Base-by-base conservation (phyloP, 768 basidiomycete species). In the Boletales sp. region DNA sequence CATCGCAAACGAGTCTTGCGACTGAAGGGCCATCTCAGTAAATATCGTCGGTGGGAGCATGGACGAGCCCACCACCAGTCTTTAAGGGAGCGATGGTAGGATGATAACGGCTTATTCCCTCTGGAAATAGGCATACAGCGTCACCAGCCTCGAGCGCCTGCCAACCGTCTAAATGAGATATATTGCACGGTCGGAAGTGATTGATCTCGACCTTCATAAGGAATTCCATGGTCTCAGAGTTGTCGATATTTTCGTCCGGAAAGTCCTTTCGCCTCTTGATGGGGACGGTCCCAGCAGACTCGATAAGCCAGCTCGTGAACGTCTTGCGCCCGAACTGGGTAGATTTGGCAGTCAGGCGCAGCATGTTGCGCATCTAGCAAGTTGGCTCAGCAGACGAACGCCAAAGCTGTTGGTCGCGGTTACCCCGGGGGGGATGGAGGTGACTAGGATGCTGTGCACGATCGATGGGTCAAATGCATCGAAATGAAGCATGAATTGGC, bases 291-390 rank as follows among this genome's bases (percentile, higher is more conserved):
- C 92, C 93, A 10, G 87, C 87, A 15, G 84, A 83, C 65, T 93
- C 90, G 43, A 94, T 90, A 17, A 94, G 76, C 91, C 92, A 93
- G 54, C 86, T 89, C 8, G 87, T 90, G 66, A 94, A 90, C 3
- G 90, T 94, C 55, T 66, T 79, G 38, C 77, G 83, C 3, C 90
- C 88, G 59, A 94, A 94, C 57, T 87, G 86, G 0, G 91, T 90
- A 36, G 89, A 79, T 63, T 94, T 94, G 11, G 92, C 92, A 0
- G 92, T 94, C 37, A 94, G 70, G 12, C 91, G 83, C 6, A 94
- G 68, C 75, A 91, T 82, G 57, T 84, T 83, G 29, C 91, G 86
- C 55, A 75, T 79, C 87, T 90, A 61, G 30, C 35, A 38, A 10
- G 48, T 15, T 30, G 41, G 18, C 36, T 53, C 45, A 52, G 48